These are phyloP conservation scores for Carpinus fangiana DNA, from an alignment of 306 rosid genomes.

Conservation along the genomic window DNA sequence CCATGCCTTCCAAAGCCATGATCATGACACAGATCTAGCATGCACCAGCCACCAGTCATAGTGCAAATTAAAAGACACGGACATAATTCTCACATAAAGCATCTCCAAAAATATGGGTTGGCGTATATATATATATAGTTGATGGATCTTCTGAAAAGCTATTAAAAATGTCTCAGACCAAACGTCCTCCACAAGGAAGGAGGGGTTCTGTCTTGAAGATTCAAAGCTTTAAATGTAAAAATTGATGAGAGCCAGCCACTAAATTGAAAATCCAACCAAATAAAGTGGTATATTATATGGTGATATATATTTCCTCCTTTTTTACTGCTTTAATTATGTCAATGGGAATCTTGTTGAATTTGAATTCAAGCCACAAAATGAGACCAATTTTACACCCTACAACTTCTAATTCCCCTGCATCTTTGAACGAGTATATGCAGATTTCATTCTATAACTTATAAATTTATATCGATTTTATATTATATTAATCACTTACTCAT, in stretches of 20 bases:
- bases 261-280: no score
- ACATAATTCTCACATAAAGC: no score
- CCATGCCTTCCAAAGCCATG: no score
- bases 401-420: background rate
- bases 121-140: background rate
- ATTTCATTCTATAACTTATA: background rate
- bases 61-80: background rate
- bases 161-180: background rate
- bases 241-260: no score
- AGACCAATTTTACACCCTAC: background rate
- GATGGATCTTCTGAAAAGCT: background rate
- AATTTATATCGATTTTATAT: no score
- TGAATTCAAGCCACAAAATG: constrained; percentile 5
- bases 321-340: background rate
- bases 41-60: no score
- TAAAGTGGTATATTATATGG: no score
- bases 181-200: background rate
- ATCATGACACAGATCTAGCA: no score
- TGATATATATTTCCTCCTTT: background rate
- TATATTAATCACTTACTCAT: no score
- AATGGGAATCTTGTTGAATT: constrained; percentile 12
- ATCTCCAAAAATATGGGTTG: background rate
- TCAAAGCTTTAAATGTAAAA: no score
- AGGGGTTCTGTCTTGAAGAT: no score
- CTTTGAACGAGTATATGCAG: background rate